Evolutionary conservation across 1,284 basidiomycete species (phyloP).

Genomic region (Malassezia sympodialis): DNA sequence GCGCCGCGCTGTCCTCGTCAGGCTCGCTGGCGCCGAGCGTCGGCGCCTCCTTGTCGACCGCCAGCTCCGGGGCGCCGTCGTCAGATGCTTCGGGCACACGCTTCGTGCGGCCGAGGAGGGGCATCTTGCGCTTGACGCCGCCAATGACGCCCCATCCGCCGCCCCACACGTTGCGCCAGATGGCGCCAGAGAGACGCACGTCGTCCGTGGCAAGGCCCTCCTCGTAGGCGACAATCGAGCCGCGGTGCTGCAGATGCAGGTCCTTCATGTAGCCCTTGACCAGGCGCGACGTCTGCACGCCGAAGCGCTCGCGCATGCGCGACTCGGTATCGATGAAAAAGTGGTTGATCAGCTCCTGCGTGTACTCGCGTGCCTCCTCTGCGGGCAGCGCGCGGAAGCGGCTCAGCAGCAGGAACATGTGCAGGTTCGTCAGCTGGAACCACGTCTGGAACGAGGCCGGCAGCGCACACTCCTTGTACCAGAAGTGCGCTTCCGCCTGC

Average conservation of each 20-base stretch:
- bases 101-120: background rate
- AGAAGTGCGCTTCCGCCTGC: slow-evolving; percentile 38
- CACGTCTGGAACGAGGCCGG: slow-evolving; percentile 94
- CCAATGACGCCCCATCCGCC: slow-evolving; percentile 50
- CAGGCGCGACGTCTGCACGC: slow-evolving; percentile 60
- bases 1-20: slow-evolving; percentile 22
- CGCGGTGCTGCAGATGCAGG: slow-evolving; percentile 82
- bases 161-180: slow-evolving; percentile 82
- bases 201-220: slow-evolving; percentile 56
- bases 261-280: slow-evolving; percentile 81
- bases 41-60: slow-evolving; percentile 22
- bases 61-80: slow-evolving; percentile 52
- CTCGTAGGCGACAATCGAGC: slow-evolving; percentile 70
- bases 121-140: slow-evolving; percentile 47
- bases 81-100: slow-evolving; percentile 15
- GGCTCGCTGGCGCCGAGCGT: slow-evolving; percentile 13
- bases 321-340: slow-evolving; percentile 92
- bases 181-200: slow-evolving; percentile 59
- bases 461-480: slow-evolving; percentile 60
- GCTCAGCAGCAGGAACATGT: slow-evolving; percentile 79
- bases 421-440: slow-evolving; percentile 89
- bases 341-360: slow-evolving; percentile 80
- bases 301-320: slow-evolving; percentile 70
- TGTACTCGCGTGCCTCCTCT: slow-evolving; percentile 58
- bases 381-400: slow-evolving; percentile 73